Evolutionary conservation across 495 filamentous ascomycete genomes (phyloP).

Genomic region (Cryomyces minteri): DNA sequence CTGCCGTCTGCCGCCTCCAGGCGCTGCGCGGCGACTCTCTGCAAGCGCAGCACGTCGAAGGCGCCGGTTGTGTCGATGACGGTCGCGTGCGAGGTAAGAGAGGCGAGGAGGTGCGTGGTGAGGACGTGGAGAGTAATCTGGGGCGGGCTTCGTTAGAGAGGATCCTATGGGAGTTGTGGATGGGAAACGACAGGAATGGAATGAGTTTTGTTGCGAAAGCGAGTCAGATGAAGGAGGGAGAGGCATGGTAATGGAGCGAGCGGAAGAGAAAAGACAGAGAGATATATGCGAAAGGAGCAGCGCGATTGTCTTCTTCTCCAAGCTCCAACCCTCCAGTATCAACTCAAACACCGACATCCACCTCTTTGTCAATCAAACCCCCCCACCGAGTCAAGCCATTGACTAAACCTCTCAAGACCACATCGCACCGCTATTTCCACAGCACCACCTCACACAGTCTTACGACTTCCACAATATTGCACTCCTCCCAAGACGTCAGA

Average conservation of each 20-base stretch:
- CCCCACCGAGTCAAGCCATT: no score
- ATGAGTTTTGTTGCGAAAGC: neutral
- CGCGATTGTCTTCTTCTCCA: neutral
- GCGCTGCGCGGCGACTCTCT: neutral
- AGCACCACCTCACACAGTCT: neutral
- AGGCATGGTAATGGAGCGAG: neutral
- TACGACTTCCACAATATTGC: neutral
- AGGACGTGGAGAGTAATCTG: constrained; percentile 8
- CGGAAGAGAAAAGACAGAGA: neutral
- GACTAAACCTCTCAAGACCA: neutral
- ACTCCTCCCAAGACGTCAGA: neutral
- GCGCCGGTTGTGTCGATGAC: constrained; percentile 17
- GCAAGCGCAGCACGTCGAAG: constrained; percentile 12
- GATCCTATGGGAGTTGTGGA: neutral
- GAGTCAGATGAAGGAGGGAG: neutral
- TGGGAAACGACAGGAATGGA: neutral
- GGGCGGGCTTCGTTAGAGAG: no score
- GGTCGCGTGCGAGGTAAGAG: constrained; percentile 5
- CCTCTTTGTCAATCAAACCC: no score
- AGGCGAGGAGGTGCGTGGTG: constrained; percentile 9
- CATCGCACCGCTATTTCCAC: neutral
- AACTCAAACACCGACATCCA: no score
- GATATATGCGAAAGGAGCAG: neutral
- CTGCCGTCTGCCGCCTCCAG: neutral
- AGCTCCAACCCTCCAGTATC: neutral